phyloP scores from a whole-genome alignment of 2,329 filamentous ascomycete species.

The Cyphellophora europaea region DNA sequence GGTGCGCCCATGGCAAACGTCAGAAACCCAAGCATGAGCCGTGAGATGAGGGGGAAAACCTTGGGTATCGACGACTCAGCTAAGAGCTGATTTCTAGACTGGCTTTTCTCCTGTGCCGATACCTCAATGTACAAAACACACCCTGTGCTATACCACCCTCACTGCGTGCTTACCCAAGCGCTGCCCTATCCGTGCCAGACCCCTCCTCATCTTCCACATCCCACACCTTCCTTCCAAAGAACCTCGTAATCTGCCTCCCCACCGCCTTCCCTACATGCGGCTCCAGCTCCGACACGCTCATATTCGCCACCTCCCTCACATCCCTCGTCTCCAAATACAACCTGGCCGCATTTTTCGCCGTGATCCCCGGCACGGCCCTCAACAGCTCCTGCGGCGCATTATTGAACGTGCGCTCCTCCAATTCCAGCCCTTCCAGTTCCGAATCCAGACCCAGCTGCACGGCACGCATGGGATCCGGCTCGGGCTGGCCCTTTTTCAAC shows the following conservation, averaged over 20 bases:
- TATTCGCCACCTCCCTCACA: conserved; percentile 76
- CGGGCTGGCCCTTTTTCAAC: conserved; percentile 78
- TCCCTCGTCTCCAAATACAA: conserved; percentile 66
- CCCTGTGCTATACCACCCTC: too few relatives aligned
- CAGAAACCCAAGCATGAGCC: not conserved
- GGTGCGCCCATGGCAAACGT: conserved; percentile 1
- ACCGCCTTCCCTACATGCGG: conserved; percentile 68
- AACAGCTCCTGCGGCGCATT: conserved; percentile 87
- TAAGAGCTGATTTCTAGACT: too few relatives aligned
- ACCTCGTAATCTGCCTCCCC: conserved; percentile 64
- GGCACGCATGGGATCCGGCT: conserved; percentile 83
- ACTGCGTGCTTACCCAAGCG: too few relatives aligned
- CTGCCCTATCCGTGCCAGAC: too few relatives aligned
- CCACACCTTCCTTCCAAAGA: conserved; percentile 63
- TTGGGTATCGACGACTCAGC: not conserved
- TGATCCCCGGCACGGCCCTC: conserved; percentile 72
- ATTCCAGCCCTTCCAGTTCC: conserved; percentile 31
- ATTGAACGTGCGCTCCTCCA: conserved; percentile 64
- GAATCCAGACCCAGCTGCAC: conserved; percentile 71
- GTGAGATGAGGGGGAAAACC: not conserved
- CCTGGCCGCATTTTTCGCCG: conserved; percentile 63
- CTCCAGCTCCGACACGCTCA: conserved; percentile 63
- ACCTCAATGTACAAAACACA: too few relatives aligned
- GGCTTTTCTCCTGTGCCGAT: too few relatives aligned
- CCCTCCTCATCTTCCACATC: conserved; percentile 25